Conservation (phyloP, 768 basidiomycete genomes). For the Kwoniella sp. region DNA sequence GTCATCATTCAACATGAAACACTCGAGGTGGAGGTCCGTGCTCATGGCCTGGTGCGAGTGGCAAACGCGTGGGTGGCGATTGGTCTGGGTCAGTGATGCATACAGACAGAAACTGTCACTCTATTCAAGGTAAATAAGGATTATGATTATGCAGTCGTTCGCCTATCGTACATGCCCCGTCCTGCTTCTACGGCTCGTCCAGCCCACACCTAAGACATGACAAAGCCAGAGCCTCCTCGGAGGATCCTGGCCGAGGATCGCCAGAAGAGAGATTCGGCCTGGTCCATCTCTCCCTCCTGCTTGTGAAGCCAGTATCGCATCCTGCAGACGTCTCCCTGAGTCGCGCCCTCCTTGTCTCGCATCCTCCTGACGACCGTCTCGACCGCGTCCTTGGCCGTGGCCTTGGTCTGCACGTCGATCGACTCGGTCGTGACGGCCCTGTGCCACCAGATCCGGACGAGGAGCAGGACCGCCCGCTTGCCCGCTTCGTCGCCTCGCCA, state of each 20-base stretch:
- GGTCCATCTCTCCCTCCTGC: conserved; percentile 46
- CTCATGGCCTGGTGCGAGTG: no score
- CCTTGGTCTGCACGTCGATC: conserved; percentile 45
- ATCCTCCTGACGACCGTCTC: conserved; percentile 44
- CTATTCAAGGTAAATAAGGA: no score
- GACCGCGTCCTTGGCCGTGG: conserved; percentile 43
- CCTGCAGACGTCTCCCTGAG: conserved; percentile 41
- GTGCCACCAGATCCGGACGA: conserved; percentile 47
- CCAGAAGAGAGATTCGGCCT: conserved; percentile 48
- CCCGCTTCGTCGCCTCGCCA: conserved; percentile 44
- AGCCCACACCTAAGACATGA: conserved; percentile 37
- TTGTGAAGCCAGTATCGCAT: conserved; percentile 35
- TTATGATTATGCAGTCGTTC: no score
- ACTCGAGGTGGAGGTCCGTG: no score
- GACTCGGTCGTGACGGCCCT: conserved; percentile 44
- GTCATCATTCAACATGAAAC: no score
- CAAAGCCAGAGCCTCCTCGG: conserved; percentile 38
- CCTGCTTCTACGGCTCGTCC: no score
- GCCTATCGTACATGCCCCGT: no score
- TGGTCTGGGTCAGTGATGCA: no score
- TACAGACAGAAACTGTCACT: no score
- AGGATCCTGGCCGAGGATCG: conserved; percentile 40
- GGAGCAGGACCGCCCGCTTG: conserved; percentile 44
- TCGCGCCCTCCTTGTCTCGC: conserved; percentile 42
- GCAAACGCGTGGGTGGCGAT: no score